Evolutionary conservation across 345 rosid species (phyloP).

Genomic region (Iberis pinnata): DNA sequence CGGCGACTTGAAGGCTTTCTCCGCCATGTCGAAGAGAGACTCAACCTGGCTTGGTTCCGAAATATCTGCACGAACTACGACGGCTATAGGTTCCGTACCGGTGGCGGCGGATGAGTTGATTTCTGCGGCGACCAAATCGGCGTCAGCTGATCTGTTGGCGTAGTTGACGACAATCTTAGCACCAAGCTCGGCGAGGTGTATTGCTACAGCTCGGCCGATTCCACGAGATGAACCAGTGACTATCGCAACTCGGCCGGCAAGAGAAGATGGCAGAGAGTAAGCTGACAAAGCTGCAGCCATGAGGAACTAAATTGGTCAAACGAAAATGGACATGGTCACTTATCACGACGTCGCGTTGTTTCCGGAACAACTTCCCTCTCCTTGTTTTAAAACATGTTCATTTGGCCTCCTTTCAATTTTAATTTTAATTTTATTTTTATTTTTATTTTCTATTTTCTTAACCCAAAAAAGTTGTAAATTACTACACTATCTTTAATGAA

Average conservation of each 20-base stretch:
- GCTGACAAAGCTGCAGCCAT: conserved; percentile 4
- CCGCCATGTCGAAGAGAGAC: conserved; percentile 53
- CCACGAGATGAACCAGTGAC: conserved; percentile 76
- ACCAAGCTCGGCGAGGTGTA: conserved; percentile 57
- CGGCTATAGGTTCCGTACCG: conserved; percentile 20
- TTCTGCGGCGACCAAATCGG: conserved; percentile 41
- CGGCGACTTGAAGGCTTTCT: conserved; percentile 45
- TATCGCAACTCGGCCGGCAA: conserved; percentile 53
- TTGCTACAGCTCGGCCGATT: conserved; percentile 56
- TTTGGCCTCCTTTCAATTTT: too few relatives aligned
- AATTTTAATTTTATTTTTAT: too few relatives aligned
- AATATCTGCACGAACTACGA: conserved; percentile 45
- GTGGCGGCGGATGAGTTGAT: conserved; percentile 35
- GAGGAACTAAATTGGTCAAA: too few relatives aligned
- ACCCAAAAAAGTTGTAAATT: too few relatives aligned
- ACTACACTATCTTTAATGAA: too few relatives aligned
- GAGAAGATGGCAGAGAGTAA: not conserved
- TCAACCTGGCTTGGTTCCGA: conserved; percentile 59
- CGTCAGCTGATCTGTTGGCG: conserved; percentile 45
- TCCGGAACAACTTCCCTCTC: too few relatives aligned
- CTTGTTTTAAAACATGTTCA: too few relatives aligned
- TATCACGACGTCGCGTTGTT: too few relatives aligned
- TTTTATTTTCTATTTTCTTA: too few relatives aligned
- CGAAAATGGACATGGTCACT: too few relatives aligned
- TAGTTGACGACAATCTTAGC: conserved; percentile 54